Conservation (phyloP, 2,329 filamentous ascomycete genomes). For the Volutella citrinella region DNA sequence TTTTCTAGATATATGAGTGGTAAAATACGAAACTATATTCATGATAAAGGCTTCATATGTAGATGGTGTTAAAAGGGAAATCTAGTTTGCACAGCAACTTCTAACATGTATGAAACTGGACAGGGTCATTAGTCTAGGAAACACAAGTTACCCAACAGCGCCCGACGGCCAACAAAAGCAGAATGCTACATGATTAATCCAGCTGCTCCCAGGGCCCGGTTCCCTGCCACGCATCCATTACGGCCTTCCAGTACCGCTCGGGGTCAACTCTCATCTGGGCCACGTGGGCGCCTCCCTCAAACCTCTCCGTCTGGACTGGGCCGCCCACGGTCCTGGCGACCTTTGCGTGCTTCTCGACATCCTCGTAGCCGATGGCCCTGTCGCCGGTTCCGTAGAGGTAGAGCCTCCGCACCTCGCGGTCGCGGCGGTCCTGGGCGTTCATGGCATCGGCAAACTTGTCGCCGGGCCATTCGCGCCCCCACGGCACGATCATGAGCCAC, state of each 20-base stretch:
- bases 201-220: neutral
- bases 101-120: too few species aligned
- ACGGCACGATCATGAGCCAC: constrained; percentile 29
- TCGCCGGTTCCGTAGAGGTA: constrained; percentile 53
- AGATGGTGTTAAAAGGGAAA: too few species aligned
- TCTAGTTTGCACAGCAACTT: too few species aligned
- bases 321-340: constrained; percentile 40
- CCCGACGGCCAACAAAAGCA: too few species aligned
- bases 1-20: too few species aligned
- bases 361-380: constrained; percentile 40
- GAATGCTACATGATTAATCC: too few species aligned
- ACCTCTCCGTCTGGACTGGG: constrained; percentile 41
- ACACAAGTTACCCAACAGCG: too few species aligned
- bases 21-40: too few species aligned
- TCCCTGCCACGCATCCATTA: constrained; percentile 45
- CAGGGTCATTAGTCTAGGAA: too few species aligned
- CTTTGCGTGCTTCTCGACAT: constrained; percentile 47
- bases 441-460: constrained; percentile 34
- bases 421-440: constrained; percentile 31
- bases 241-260: constrained; percentile 48
- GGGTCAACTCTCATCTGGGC: constrained; percentile 45
- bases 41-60: too few species aligned
- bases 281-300: constrained; percentile 48
- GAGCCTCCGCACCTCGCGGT: constrained; percentile 40
- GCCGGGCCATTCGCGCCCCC: constrained; percentile 28